Base-by-base conservation (phyloP, 2,329 filamentous ascomycete species). In the Aspergillus ruber region DNA sequence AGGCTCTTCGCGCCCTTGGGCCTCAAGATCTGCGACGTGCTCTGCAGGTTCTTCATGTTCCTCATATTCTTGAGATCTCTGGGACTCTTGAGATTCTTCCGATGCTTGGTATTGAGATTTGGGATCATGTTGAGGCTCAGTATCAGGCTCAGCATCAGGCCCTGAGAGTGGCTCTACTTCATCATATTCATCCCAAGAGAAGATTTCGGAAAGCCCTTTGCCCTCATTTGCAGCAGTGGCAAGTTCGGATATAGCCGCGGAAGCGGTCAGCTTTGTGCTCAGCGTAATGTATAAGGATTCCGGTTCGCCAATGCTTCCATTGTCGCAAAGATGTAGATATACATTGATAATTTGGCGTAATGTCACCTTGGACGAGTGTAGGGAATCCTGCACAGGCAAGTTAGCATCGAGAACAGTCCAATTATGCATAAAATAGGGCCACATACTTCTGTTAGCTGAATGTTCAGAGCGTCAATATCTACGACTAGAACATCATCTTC, bases 221-320 rank as follows among this genome's bases (percentile, higher is more conserved):
- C 82, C 80, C 55, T 79, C 72, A 17, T 72, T 70, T 48, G 74
- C 80, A 57, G 74, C 76, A 53, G 73, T 66, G 40, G 71, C 67
- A 42, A 86, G 70, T 51, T 75, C 71, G 32, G 68, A 65, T 25
- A 85, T 64, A 48, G 79, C 74, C 39, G 73, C 72, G 3, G 70
- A 66, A 57, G 84, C 77, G 42, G 75, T 77, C 36, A 75, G 67
- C 57, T 77, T 79, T 17, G 74, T 75, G 45, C 69, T 71, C 44
- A 86, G 68, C 8, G 72, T 73, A 47, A 85, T 68, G 55, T 81
- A 80, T n/a, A 85, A 70, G 13, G 80, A 76, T 27, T 78, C 73
- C 2, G 76, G 74, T 18, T 73, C 63, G 45, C 74, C 67, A 36
- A 72, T 63, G 20, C 74, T 79, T 59, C 85, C 82, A 57, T 85